These are phyloP conservation scores for Lentinula guzmanii DNA, from an alignment of 768 basidiomycete genomes.

Conservation along the genomic window DNA sequence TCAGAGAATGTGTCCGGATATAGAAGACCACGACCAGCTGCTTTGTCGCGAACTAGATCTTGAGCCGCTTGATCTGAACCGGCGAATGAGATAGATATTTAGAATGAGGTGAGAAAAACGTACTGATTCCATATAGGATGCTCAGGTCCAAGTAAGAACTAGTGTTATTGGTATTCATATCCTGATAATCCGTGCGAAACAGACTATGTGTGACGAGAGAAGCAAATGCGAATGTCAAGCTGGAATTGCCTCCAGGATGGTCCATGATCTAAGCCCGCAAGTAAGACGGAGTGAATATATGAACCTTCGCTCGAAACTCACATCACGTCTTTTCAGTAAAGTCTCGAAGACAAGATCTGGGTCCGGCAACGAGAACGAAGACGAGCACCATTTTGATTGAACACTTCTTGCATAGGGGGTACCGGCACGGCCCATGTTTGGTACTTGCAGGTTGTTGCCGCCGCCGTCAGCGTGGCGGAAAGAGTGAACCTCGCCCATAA, in stretches of 20 bases:
- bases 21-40: slow-evolving; percentile 3
- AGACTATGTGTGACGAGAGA: slow-evolving; percentile 43
- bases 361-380: slow-evolving; percentile 30
- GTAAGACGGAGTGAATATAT: not conserved
- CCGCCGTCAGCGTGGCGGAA: slow-evolving; percentile 33
- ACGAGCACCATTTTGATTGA: slow-evolving; percentile 20
- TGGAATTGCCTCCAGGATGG: slow-evolving; percentile 12
- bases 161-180: slow-evolving; percentile 35
- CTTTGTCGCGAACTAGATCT: slow-evolving; percentile 12
- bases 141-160: slow-evolving; percentile 49
- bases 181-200: slow-evolving; percentile 35
- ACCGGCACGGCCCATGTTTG: slow-evolving; percentile 32
- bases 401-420: slow-evolving; percentile 40
- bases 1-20: slow-evolving; percentile 27
- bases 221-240: slow-evolving; percentile 44
- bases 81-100: not conserved
- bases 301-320: slow-evolving; percentile 9
- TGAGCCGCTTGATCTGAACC: slow-evolving; percentile 10
- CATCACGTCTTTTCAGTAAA: slow-evolving; percentile 26
- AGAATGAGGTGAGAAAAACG: not conserved
- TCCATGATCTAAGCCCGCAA: not conserved
- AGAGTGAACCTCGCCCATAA: slow-evolving; percentile 14
- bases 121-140: slow-evolving; percentile 40
- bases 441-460: slow-evolving; percentile 26
- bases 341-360: slow-evolving; percentile 43